Evolutionary conservation across 2,329 filamentous ascomycete genomes (phyloP).

Genomic region (Apiospora malaysiana): DNA sequence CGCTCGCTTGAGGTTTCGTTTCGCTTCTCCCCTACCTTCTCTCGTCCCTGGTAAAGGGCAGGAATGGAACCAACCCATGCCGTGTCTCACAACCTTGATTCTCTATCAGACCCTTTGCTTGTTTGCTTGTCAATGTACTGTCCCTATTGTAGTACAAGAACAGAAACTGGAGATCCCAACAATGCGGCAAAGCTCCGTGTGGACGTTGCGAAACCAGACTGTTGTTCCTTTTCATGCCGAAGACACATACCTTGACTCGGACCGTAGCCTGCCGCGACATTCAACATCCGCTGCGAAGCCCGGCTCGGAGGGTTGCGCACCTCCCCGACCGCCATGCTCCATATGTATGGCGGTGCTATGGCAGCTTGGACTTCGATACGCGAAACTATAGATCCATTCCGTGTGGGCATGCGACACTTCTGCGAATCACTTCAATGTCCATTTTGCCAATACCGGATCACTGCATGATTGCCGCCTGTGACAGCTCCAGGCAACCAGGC

Average conservation of each 20-base stretch:
- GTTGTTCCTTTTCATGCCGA: not conserved
- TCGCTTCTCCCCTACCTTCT: not conserved
- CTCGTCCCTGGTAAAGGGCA: not conserved
- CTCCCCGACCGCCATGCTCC: not conserved
- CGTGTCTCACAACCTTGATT: not conserved
- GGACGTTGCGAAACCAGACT: constrained; percentile 9
- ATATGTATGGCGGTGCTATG: not conserved
- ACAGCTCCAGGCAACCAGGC: constrained; percentile 1
- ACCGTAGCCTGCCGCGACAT: constrained; percentile 14
- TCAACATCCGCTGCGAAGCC: not conserved
- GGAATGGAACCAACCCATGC: not conserved
- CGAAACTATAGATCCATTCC: not conserved
- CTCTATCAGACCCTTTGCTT: not conserved
- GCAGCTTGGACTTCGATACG: not conserved
- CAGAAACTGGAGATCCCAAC: not conserved
- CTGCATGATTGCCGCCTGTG: not conserved
- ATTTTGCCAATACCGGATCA: not conserved
- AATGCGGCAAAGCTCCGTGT: not conserved
- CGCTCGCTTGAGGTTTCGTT: not conserved
- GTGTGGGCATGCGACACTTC: not conserved
- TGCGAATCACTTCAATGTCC: too few species aligned
- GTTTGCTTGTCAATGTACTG: constrained; percentile 4
- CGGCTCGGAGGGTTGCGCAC: not conserved
- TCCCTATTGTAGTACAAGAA: not conserved
- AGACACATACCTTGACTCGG: not conserved